phyloP scores from a whole-genome alignment of 2,329 filamentous ascomycete species.

The Trichophyton benhamiae region DNA sequence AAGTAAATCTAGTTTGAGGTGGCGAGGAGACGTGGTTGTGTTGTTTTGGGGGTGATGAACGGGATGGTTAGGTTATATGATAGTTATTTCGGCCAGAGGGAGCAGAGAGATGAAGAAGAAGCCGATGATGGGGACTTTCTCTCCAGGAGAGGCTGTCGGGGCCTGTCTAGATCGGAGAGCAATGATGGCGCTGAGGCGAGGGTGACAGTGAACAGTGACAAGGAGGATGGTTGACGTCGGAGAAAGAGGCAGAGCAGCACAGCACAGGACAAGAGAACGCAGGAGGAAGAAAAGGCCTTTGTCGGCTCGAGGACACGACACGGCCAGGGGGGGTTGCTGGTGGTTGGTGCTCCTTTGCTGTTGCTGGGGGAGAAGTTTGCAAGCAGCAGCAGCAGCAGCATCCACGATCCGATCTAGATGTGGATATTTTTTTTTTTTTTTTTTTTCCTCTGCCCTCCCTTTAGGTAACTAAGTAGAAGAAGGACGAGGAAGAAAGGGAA shows the following conservation, averaged over 20 bases:
- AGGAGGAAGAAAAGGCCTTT: too few relatives aligned
- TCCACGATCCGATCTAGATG: slow-evolving; percentile 4
- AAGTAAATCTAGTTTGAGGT: slow-evolving; percentile 4
- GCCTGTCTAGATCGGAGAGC: neutral
- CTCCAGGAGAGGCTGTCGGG: too few relatives aligned
- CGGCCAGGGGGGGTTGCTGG: neutral
- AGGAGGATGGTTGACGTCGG: neutral
- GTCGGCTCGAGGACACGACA: neutral
- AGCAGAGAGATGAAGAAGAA: neutral
- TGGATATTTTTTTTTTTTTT: neutral
- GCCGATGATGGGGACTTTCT: neutral
- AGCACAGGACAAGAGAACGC: too few relatives aligned
- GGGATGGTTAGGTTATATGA: neutral
- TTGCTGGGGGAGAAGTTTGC: too few relatives aligned
- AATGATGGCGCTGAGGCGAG: neutral
- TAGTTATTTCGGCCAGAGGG: neutral
- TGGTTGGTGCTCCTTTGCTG: neutral
- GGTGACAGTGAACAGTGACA: neutral
- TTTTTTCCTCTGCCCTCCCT: too few relatives aligned
- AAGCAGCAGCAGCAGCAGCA: neutral
- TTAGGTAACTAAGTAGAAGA: neutral
- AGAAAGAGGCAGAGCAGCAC: neutral
- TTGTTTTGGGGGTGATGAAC: neutral
- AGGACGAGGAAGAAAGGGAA: neutral
- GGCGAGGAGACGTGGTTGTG: neutral